Evolutionary conservation across 805 yeast genomes (phyloP), one percentile per base, ranked within the genome.

Genomic region (Saturnispora bothae): DNA sequence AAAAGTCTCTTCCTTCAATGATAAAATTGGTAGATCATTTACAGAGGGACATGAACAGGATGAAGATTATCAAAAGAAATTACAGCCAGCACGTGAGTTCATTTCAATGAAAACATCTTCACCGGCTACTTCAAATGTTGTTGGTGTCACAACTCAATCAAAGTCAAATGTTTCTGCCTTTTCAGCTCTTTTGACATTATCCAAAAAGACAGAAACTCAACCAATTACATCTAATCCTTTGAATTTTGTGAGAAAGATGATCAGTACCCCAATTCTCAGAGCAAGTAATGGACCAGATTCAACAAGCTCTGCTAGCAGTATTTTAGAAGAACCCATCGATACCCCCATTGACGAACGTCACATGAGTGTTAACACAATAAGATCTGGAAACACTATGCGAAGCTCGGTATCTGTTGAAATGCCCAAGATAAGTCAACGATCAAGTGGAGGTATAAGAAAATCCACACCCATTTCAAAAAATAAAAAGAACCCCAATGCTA

Each of bases 161-260:
- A 56, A 57, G 33, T 52, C 64, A 1, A 59, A 58, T 34, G 55
- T 62, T 25, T 61, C 68, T 2, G 65, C 66, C 4, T 53, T 64
- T 39, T 58, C 68, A 1, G 53, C 68, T 2, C 46, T 64, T 29
- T 45, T 64, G 16, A 55, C 60, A 4, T 44, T 64, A 5, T 52
- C 62, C 1, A 56, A 59, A 31, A 54, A 48, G 7, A 47, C 49
- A 1, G 45, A 41, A 17, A 39, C 38, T 12, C 46, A 46, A 29
- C 41, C 50, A 4, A 37, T 45, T 9, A 18, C 45, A 8, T 49
- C 54, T 2, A 47, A 49, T 12, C 53, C 61, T 1, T 48, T 53
- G 25, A 48, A 50, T 34, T 57, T 56, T 43, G 59, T 59, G 10
- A 57, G 44, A 34, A 46, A 59, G 28, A 57, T 59, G 37, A 57